phyloP scores from a whole-genome alignment of 495 filamentous ascomycete species.

The Lasiosphaeris hirsuta region DNA sequence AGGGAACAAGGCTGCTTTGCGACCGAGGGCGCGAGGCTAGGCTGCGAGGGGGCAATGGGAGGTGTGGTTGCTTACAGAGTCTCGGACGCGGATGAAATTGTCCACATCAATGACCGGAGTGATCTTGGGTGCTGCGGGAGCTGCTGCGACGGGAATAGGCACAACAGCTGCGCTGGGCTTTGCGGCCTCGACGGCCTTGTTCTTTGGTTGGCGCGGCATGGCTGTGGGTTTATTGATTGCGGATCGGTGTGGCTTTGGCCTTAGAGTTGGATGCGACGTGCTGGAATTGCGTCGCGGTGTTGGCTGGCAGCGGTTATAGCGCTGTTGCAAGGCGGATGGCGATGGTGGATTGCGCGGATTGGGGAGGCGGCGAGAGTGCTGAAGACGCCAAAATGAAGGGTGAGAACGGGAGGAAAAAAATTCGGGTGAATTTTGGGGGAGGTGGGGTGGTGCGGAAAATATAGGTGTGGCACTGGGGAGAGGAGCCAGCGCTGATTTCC shows the following conservation, averaged over 20 bases:
- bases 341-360: constrained; percentile 24
- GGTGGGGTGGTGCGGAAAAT: constrained; percentile 29
- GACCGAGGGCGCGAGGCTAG: no score
- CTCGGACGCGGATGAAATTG: constrained; percentile 48
- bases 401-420: constrained; percentile 34
- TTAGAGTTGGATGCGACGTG: constrained; percentile 17
- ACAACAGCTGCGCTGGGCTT: constrained; percentile 26
- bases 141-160: constrained; percentile 4
- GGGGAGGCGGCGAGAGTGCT: constrained; percentile 20
- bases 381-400: constrained; percentile 30
- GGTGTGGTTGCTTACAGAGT: constrained; percentile 44
- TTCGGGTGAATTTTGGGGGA: constrained; percentile 30
- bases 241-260: constrained; percentile 10
- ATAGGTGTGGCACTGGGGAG: constrained; percentile 26
- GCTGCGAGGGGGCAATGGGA: constrained; percentile 4
- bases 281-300: constrained; percentile 11
- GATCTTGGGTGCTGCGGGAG: constrained; percentile 15
- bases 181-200: constrained; percentile 40
- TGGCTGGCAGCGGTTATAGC: constrained; percentile 9
- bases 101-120: constrained; percentile 45
- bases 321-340: constrained; percentile 17
- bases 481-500: constrained; percentile 32
- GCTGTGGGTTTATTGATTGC: constrained; percentile 14
- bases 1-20: no score
- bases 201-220: constrained; percentile 39